phyloP scores from a whole-genome alignment of 2,329 filamentous ascomycete species.

The Nemania sp. region DNA sequence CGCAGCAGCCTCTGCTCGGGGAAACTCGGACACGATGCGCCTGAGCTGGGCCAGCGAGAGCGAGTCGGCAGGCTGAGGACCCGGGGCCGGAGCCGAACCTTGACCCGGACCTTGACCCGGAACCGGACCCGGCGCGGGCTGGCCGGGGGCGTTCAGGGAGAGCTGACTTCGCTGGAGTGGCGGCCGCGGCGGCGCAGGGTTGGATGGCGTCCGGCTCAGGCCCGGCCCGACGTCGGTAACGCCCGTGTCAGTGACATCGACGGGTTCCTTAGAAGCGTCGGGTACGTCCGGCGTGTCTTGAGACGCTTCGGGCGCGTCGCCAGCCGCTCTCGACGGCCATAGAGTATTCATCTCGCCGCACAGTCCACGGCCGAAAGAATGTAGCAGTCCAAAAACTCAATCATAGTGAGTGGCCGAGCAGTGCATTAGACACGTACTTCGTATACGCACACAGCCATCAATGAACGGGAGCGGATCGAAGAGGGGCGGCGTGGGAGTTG shows the following conservation, averaged over 20 bases:
- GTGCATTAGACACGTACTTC: no score
- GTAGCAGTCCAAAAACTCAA: conserved; percentile 25
- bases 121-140: conserved; percentile 35
- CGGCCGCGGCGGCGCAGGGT: conserved; percentile 32
- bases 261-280: conserved; percentile 32
- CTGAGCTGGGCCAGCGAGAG: conserved; percentile 75
- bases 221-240: conserved; percentile 36
- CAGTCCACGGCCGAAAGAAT: conserved; percentile 28
- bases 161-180: conserved; percentile 38
- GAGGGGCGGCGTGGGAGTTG: no score
- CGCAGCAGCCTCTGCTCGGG: conserved; percentile 66
- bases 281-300: no score
- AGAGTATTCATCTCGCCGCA: conserved; percentile 49
- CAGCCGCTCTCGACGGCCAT: conserved; percentile 46
- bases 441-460: conserved; percentile 5
- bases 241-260: conserved; percentile 40
- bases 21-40: conserved; percentile 73
- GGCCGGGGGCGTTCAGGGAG: conserved; percentile 36
- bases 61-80: conserved; percentile 61
- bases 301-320: conserved; percentile 39
- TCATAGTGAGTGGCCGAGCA: conserved; percentile 29
- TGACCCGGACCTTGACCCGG: no score
- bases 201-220: conserved; percentile 24
- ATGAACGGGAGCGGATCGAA: no score
- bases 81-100: no score